phyloP scores from a whole-genome alignment of 208 protist genomes.

The Acanthamoeba triangularis region DNA sequence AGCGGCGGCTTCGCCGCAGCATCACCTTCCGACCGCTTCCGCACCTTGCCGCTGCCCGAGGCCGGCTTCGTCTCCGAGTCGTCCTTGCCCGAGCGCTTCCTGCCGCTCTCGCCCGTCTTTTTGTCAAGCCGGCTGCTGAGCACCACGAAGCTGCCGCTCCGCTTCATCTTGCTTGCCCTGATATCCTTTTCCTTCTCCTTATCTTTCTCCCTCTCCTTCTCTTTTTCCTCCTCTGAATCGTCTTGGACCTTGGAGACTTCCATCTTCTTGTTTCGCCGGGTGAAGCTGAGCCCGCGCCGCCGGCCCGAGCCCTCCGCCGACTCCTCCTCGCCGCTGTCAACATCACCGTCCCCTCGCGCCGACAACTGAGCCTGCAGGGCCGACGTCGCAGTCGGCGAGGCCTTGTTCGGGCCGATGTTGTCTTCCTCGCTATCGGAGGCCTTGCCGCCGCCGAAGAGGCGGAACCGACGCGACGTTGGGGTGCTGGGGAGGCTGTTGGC shows the following conservation, averaged over 20 bases:
- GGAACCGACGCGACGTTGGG: neutral
- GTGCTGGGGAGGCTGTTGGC: neutral
- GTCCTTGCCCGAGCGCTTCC: neutral
- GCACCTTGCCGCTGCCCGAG: neutral
- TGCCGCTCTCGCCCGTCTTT: neutral
- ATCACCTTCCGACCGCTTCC: neutral
- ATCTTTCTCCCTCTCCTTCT: neutral
- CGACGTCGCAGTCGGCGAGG: neutral
- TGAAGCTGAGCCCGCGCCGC: conserved; percentile 8
- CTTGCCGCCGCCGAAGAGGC: neutral
- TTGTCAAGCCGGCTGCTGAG: conserved; percentile 13
- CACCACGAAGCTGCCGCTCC: neutral
- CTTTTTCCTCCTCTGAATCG: neutral
- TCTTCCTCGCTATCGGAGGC: neutral
- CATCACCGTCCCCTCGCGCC: neutral
- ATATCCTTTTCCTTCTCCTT: neutral
- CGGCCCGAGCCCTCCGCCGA: neutral
- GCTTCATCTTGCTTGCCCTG: conserved; percentile 5
- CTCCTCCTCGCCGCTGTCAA: neutral
- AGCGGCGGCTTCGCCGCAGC: neutral
- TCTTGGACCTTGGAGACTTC: neutral
- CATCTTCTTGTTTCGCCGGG: neutral
- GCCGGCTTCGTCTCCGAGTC: neutral
- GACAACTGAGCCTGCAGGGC: neutral
- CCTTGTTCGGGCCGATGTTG: neutral